Conservation (phyloP, 306 rosid genomes). For the Gleditsia sinensis region DNA sequence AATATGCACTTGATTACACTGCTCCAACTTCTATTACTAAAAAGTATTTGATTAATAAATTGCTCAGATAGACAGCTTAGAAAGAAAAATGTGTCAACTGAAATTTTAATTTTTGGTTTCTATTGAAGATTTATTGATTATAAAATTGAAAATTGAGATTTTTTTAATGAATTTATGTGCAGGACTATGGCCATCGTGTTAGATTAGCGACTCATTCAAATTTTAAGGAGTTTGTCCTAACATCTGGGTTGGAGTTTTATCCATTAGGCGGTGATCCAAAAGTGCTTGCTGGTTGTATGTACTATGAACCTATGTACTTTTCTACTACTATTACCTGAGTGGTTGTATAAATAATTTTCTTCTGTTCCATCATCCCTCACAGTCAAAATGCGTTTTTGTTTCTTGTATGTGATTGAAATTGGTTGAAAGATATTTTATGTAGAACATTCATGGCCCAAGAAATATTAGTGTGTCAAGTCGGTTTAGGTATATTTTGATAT, state of each 20-base stretch:
- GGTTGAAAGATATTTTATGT: not conserved
- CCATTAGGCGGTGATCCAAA: conserved; percentile 99
- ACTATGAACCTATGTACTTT: conserved; percentile 42
- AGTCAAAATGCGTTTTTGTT: conserved; percentile 6
- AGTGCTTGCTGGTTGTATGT: conserved; percentile 98
- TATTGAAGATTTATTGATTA: conserved; percentile 6
- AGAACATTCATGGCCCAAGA: not conserved
- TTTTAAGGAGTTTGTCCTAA: conserved; percentile 96
- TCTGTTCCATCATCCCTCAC: conserved; percentile 7
- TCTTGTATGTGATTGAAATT: not conserved
- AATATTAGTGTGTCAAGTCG: not conserved
- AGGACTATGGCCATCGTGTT: conserved; percentile 99
- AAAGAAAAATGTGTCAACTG: conserved; percentile 10
- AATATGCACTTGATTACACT: not conserved
- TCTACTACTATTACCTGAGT: conserved; percentile 30
- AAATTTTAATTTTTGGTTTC: conserved; percentile 3
- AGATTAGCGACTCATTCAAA: conserved; percentile 97
- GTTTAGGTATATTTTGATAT: conserved; percentile 18
- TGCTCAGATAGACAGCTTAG: conserved; percentile 3
- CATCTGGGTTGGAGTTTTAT: conserved; percentile 98
- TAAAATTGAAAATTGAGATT: not conserved
- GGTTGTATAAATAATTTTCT: conserved; percentile 10
- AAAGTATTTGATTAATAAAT: conserved; percentile 3
- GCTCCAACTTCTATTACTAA: conserved; percentile 15
- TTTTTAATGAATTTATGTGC: conserved; percentile 41